Base-by-base conservation (phyloP, 2,329 filamentous ascomycete genomes). In the Talaromyces sp. region DNA sequence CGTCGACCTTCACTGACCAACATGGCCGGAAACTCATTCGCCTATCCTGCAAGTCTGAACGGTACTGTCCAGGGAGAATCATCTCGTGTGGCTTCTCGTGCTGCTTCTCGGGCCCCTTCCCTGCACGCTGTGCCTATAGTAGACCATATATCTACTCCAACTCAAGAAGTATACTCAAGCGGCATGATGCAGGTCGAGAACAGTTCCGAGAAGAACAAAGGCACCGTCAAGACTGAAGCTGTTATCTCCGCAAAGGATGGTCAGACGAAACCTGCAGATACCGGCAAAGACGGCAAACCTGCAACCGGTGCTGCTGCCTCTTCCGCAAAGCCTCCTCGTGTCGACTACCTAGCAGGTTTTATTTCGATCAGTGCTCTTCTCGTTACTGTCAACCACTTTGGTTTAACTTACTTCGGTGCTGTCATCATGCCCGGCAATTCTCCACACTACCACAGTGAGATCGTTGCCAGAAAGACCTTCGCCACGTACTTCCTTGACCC, bases 311-410 rank as follows among this genome's bases (percentile, higher is more conserved):
- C 57, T 5, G 37, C 61, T 11, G 31, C 57, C 6, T 23, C 39
- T 21, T 57, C 57, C 35, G 58, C 58, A 57, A 60, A 57, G 23
- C 57, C 62, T 39, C 57, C 57, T 23, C 74, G 79, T 37, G 74
- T 81, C 44, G 80, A 81, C 65, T 77, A 82, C 67, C 71, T 82
- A 18, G 79, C 80, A 12, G 80, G 80, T 39, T 68, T 82, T 4
- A 76, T 80, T 11, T 77, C 77, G 1, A 58, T 81, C 5, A 78
- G 75, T 63, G 76, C 78, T 56, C 67, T 81, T 31, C 69, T 79
- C 28, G 79, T 82, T 8, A 80, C 79, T 1, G 63, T 78, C 9
- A 77, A 77, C 62, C 79, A 81, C 67, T 81, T 81, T 65, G 71
- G 74, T 16, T 69, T 80, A 7, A 80, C 78, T 3, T 81, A 80